Conservation (phyloP, 2,329 filamentous ascomycete species). For the Fusarium sambucinum region DNA sequence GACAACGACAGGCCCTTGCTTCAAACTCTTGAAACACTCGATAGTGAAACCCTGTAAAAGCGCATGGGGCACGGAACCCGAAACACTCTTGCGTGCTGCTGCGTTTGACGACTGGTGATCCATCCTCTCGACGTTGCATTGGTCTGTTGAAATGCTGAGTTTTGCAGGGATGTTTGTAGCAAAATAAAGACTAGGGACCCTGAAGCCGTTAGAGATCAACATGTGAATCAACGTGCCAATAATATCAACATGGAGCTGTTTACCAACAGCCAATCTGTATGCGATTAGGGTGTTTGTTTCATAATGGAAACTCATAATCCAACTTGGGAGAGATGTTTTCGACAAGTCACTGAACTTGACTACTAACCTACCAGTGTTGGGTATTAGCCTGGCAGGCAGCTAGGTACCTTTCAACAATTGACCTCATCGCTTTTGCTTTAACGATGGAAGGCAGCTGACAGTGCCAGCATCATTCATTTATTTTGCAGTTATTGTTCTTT, state of each 20-base stretch:
- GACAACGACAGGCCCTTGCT: constrained; percentile 16
- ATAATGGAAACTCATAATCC: background rate
- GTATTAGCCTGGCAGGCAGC: background rate
- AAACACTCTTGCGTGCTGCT: constrained; percentile 30
- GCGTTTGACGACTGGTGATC: constrained; percentile 42
- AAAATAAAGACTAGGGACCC: constrained; percentile 14
- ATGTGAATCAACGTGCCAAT: constrained; percentile 12
- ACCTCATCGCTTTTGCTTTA: background rate
- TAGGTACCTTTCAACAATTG: background rate
- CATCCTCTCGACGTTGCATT: constrained; percentile 17
- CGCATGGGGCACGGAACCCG: constrained; percentile 30
- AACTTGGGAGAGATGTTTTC: background rate
- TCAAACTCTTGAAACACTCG: constrained; percentile 42
- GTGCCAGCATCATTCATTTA: no score
- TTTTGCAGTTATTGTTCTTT: background rate
- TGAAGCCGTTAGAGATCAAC: constrained; percentile 18
- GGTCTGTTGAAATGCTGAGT: constrained; percentile 10
- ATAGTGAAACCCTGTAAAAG: constrained; percentile 35
- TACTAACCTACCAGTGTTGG: background rate
- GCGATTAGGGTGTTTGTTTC: background rate
- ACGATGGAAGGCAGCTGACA: background rate
- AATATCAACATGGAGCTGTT: background rate
- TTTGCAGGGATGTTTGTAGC: constrained; percentile 18
- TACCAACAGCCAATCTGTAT: background rate
- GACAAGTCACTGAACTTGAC: background rate